Conservation (phyloP, 768 basidiomycete genomes). For the Lyophyllum semitale region DNA sequence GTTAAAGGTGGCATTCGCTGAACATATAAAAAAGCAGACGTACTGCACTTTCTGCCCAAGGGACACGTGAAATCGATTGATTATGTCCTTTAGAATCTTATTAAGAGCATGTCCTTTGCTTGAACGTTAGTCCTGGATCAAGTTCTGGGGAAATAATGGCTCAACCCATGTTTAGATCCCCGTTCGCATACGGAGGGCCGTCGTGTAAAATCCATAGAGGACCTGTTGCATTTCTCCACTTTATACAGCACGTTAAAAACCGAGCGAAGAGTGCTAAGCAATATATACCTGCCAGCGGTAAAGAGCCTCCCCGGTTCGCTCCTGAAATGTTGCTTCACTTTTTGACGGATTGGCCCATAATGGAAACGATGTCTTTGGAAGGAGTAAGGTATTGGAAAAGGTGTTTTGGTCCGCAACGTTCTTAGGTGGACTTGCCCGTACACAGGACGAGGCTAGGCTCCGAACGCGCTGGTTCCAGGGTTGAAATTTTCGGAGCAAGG, state of each 20-base stretch:
- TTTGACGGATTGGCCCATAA: constrained; percentile 68
- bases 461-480: constrained; percentile 13
- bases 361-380: constrained; percentile 83
- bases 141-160: background rate
- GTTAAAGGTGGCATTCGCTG: constrained; percentile 1
- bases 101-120: constrained; percentile 88
- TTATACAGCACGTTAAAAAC: background rate
- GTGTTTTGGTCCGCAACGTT: constrained; percentile 35
- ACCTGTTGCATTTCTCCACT: constrained; percentile 70
- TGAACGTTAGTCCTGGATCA: background rate
- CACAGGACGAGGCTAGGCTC: constrained; percentile 7
- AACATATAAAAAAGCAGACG: constrained; percentile 24
- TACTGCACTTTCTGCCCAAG: constrained; percentile 82
- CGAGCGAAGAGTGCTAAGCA: background rate
- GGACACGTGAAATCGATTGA: constrained; percentile 84
- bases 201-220: constrained; percentile 88
- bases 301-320: constrained; percentile 68
- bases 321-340: constrained; percentile 57
- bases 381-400: constrained; percentile 62
- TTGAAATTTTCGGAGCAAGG: background rate
- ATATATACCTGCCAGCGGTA: constrained; percentile 75
- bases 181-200: constrained; percentile 98
- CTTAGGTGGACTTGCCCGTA: background rate
- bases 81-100: constrained; percentile 95
- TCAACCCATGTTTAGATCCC: constrained; percentile 91